Conservation (phyloP, 495 filamentous ascomycete species). For the Acidomyces sp. region DNA sequence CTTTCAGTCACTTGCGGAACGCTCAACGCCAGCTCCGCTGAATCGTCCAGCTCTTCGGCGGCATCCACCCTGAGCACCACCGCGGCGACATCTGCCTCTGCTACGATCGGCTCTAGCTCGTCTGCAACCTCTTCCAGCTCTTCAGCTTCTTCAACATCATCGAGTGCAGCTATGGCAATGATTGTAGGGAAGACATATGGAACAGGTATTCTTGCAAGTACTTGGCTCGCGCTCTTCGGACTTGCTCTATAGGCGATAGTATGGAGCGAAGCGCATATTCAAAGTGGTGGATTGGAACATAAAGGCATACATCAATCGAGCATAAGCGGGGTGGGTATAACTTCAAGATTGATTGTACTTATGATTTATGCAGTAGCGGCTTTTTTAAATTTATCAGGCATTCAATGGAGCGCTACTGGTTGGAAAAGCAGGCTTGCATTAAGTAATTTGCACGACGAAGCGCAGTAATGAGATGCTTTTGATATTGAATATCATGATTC, state of each 20-base stretch:
- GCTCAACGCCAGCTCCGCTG: constrained; percentile 33
- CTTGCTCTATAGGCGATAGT: constrained; percentile 36
- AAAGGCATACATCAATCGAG: background rate
- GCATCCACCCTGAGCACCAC: constrained; percentile 17
- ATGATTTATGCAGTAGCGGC: background rate
- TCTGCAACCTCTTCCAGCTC: constrained; percentile 8
- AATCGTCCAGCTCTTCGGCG: constrained; percentile 9
- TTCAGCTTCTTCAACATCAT: constrained; percentile 26
- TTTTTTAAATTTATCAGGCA: background rate
- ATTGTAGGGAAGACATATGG: constrained; percentile 36
- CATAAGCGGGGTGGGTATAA: background rate
- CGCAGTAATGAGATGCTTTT: constrained; percentile 1
- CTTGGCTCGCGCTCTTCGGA: constrained; percentile 37
- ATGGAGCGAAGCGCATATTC: background rate
- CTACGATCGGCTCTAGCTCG: constrained; percentile 4
- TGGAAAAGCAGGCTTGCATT: background rate
- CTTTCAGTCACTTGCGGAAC: constrained; percentile 33
- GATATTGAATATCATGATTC: too few relatives aligned
- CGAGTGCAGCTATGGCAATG: constrained; percentile 30
- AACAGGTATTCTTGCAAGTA: constrained; percentile 37
- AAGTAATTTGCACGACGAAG: background rate
- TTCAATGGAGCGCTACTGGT: background rate
- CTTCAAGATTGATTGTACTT: background rate
- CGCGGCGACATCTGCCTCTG: background rate
- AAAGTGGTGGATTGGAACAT: background rate